Conservation (phyloP, 805 yeast genomes). For the Wickerhamomyces sydowiorum region DNA sequence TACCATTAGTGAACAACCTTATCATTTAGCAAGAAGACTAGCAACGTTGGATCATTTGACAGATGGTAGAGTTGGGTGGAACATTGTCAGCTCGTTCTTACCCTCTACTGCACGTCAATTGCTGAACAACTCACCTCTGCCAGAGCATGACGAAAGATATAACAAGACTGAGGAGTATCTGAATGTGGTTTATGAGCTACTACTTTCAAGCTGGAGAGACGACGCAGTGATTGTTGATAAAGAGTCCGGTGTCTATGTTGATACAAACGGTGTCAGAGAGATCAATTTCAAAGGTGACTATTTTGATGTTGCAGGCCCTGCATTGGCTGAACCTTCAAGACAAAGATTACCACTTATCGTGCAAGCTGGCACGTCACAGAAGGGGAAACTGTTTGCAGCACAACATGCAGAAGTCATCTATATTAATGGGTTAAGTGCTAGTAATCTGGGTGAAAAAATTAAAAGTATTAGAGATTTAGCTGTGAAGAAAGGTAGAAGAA, state of each 20-base stretch:
- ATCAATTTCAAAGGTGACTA: conserved; percentile 30
- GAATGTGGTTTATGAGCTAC: conserved; percentile 28
- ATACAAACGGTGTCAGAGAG: conserved; percentile 27
- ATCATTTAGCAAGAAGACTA: conserved; percentile 27
- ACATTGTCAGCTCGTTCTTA: conserved; percentile 32
- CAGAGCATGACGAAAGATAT: conserved; percentile 33
- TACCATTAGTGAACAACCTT: conserved; percentile 33
- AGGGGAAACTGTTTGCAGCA: conserved; percentile 33
- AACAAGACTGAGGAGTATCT: conserved; percentile 30
- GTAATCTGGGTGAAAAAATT: conserved; percentile 19
- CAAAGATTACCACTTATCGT: conserved; percentile 33
- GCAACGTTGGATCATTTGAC: conserved; percentile 23
- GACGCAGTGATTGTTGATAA: conserved; percentile 19
- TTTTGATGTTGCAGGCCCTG: conserved; percentile 31
- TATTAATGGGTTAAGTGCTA: conserved; percentile 26
- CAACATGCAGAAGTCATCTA: conserved; percentile 32
- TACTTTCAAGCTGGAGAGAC: conserved; percentile 32
- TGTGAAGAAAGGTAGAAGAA: conserved; percentile 23
- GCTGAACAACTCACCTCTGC: conserved; percentile 10
- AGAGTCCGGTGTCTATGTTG: conserved; percentile 21
- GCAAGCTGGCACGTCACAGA: conserved; percentile 33
- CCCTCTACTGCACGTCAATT: conserved; percentile 29
- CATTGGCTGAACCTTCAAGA: conserved; percentile 30
- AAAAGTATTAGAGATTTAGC: conserved; percentile 26
- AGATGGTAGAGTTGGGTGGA: conserved; percentile 35